A percentile compares a stretch with the other conserved stretches of the same genome.
Evolutionary conservation across 1,139 yeast species (phyloP).

Genomic region (Geotrichum klebahnii): DNA sequence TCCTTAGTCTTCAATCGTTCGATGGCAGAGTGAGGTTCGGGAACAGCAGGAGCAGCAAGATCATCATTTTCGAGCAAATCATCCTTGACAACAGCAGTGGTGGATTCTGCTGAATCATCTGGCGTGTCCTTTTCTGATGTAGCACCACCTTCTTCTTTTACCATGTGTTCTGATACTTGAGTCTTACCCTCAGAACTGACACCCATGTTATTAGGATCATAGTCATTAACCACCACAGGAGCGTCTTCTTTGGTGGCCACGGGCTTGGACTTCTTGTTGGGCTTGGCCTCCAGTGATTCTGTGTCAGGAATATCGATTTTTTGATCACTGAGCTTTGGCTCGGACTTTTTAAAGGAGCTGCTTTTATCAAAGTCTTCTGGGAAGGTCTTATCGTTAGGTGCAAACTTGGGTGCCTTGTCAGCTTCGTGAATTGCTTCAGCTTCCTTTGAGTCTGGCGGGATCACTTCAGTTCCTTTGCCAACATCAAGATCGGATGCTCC

Average conservation of each 20-base stretch:
- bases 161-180: slow-evolving; percentile 20
- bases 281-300: slow-evolving; percentile 23
- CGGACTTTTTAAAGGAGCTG: slow-evolving; percentile 35
- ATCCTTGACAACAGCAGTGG: neutral
- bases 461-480: slow-evolving; percentile 33
- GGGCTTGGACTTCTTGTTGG: slow-evolving; percentile 29
- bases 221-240: slow-evolving; percentile 40
- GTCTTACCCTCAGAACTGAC: slow-evolving; percentile 30
- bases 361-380: slow-evolving; percentile 31
- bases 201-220: slow-evolving; percentile 41
- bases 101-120: slow-evolving; percentile 19
- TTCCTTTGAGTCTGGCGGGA: slow-evolving; percentile 36
- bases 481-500: slow-evolving; percentile 29
- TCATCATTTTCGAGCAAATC: slow-evolving; percentile 6
- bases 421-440: slow-evolving; percentile 32
- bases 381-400: slow-evolving; percentile 39
- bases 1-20: slow-evolving; percentile 6
- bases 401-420: slow-evolving; percentile 38
- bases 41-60: neutral
- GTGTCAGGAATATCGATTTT: slow-evolving; percentile 32
- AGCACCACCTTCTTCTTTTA: slow-evolving; percentile 14
- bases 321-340: slow-evolving; percentile 33
- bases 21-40: slow-evolving; percentile 10
- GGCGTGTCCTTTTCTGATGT: neutral
- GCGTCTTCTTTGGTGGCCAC: slow-evolving; percentile 33